phyloP scores from a whole-genome alignment of 768 basidiomycete genomes.

The Macrolepiota dolichaula region DNA sequence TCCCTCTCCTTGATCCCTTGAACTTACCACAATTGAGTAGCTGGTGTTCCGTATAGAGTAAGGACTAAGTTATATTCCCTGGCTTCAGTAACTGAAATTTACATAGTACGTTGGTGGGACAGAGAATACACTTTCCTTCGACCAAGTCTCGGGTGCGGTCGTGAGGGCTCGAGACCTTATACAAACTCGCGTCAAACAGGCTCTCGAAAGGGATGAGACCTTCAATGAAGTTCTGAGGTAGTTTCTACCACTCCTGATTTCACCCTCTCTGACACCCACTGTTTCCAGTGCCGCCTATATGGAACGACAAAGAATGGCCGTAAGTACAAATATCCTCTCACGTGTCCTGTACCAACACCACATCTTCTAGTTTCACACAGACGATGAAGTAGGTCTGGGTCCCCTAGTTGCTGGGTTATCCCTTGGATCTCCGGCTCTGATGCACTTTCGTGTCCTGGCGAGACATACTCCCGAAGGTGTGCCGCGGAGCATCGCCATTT shows the following conservation, averaged over 20 bases:
- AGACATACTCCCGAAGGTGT: conserved; percentile 30
- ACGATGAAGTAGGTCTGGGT: conserved; percentile 71
- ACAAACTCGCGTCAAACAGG: conserved; percentile 45
- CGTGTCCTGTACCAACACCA: background rate
- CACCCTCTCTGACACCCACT: background rate
- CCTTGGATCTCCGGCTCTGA: conserved; percentile 70
- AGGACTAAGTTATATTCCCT: conserved; percentile 12
- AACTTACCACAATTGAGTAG: conserved; percentile 30
- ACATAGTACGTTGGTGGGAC: conserved; percentile 75
- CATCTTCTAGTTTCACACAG: conserved; percentile 66
- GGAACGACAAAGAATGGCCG: conserved; percentile 83
- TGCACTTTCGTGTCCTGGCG: conserved; percentile 67
- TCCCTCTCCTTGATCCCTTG: background rate
- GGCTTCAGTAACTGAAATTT: background rate
- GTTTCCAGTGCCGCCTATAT: conserved; percentile 68
- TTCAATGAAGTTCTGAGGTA: conserved; percentile 80
- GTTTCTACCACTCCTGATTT: background rate
- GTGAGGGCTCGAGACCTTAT: conserved; percentile 57
- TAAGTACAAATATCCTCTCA: conserved; percentile 28
- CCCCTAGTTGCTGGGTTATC: conserved; percentile 74
- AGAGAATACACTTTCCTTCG: conserved; percentile 66
- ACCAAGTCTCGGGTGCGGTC: conserved; percentile 56
- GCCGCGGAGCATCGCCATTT: conserved; percentile 39
- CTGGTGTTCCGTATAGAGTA: conserved; percentile 80
- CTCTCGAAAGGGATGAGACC: conserved; percentile 31